Evolutionary conservation across 768 basidiomycete genomes (phyloP).

Genomic region (Trametes villosa): DNA sequence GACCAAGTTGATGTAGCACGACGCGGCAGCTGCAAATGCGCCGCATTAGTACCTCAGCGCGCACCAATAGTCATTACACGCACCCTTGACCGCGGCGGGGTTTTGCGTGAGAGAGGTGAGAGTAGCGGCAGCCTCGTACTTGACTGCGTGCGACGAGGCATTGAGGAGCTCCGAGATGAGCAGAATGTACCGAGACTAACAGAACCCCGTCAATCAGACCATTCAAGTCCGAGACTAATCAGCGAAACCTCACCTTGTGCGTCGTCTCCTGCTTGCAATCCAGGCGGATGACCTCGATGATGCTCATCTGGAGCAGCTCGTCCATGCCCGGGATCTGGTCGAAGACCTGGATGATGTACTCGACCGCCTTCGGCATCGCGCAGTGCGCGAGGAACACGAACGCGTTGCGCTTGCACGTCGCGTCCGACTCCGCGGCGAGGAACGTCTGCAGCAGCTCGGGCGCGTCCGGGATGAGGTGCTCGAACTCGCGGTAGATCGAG

Average conservation of each 20-base stretch:
- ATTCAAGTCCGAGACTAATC: background rate
- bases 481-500: conserved; percentile 92
- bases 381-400: conserved; percentile 91
- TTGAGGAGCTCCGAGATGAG: conserved; percentile 94
- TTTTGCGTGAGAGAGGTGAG: conserved; percentile 94
- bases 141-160: conserved; percentile 89
- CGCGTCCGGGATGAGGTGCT: conserved; percentile 94
- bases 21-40: conserved; percentile 55
- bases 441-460: conserved; percentile 96
- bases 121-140: conserved; percentile 96
- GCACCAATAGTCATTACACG: conserved; percentile 1
- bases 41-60: background rate
- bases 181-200: conserved; percentile 89
- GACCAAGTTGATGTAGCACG: conserved; percentile 85
- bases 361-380: conserved; percentile 88
- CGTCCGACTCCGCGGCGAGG: conserved; percentile 93
- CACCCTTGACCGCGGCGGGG: conserved; percentile 94
- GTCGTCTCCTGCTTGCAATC: conserved; percentile 87
- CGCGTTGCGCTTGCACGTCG: conserved; percentile 96
- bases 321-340: conserved; percentile 84
- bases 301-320: conserved; percentile 92
- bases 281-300: conserved; percentile 90
- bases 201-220: background rate
- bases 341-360: conserved; percentile 85
- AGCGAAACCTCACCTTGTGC: conserved; percentile 63